Evolutionary conservation across 116 monocot species (phyloP).

Genomic region (Dioscorea cayenensis): DNA sequence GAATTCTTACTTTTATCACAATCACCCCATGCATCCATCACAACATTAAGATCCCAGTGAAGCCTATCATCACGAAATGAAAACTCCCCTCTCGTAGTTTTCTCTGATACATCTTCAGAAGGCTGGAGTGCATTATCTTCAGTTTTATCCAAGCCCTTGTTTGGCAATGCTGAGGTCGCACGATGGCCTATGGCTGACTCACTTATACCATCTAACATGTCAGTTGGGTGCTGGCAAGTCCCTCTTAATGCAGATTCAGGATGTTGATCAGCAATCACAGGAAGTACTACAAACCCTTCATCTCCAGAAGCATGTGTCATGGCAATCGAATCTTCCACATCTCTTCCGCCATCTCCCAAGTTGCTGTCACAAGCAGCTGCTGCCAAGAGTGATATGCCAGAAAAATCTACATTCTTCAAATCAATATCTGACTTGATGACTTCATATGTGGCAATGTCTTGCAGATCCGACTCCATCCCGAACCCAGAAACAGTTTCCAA

Average conservation of each 20-base stretch:
- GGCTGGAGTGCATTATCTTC: constrained; percentile 8
- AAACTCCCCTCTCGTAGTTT: not conserved
- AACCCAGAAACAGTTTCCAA: not conserved
- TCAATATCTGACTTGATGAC: constrained; percentile 5
- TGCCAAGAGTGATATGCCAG: constrained; percentile 80
- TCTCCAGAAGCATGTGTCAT: constrained; percentile 8
- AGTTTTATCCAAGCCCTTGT: constrained; percentile 4
- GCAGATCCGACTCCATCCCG: constrained; percentile 1
- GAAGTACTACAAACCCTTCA: constrained; percentile 1
- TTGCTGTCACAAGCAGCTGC: constrained; percentile 67
- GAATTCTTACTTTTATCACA: constrained; percentile 16
- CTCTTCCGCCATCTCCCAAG: constrained; percentile 16
- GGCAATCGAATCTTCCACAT: constrained; percentile 11
- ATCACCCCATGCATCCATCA: constrained; percentile 60
- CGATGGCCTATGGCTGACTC: constrained; percentile 2
- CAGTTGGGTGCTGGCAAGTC: not conserved
- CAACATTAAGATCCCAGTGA: constrained; percentile 84
- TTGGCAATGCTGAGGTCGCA: constrained; percentile 3
- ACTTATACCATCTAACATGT: constrained; percentile 11
- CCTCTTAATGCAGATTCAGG: constrained; percentile 1
- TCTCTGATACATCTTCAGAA: constrained; percentile 10
- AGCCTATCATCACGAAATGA: constrained; percentile 45
- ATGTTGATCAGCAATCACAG: constrained; percentile 5
- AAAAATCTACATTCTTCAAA: constrained; percentile 51
- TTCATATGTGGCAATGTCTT: constrained; percentile 1